Base-by-base conservation (phyloP, 192 early-diverging fungal species). In the Backusella australiensis region DNA sequence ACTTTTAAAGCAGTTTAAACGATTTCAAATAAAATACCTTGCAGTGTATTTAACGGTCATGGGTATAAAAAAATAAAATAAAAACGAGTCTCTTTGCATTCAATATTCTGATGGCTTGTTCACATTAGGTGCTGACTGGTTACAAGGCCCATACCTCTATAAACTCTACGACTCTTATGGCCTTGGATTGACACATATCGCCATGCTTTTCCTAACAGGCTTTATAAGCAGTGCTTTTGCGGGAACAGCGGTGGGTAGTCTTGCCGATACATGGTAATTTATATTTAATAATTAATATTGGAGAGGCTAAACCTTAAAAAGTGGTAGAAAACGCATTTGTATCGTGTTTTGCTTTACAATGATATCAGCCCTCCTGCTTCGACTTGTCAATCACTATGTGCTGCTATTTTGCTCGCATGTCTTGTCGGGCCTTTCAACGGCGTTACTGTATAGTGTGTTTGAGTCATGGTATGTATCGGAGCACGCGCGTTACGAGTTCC, bases 151-250 rank as follows among this genome's bases (percentile, higher is more conserved):
- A 4, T 91, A 93, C 71, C 70, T 89, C 11, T 94, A 92, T 72
- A 85, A 87, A 21, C 67, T 94, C 66, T 94, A 94, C 71, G 77
- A 85, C 42, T 82, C 75, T 6, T 89, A 92, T 73, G 85, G 84
- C 23, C 91, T 88, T 77, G 66, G 73, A 1, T 83, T 93, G 59
- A 78, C 78, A 26, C 77, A 88, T 5, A 94, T 94, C 71, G 92
- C 89, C 19, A 76, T 90, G 34, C 78, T 94, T 41, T 94, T 92
- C 76, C 84, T 94, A 15, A 88, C 87, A 15, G 93, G 93, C 15
- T 94, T 94, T 74, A 75, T 91, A 35, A 88, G 88, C 6, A 84
- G 90, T 49, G 93, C 92, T 6, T 76, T 94, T 53, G 88, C 91
- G 84, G 92, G 92, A 41, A 93, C 91, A 6, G 71, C 91, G 12